A percentile compares a stretch with the other conserved stretches of the same genome.
Conservation (phyloP, 768 basidiomycete species). For the Lactifluus volemus region DNA sequence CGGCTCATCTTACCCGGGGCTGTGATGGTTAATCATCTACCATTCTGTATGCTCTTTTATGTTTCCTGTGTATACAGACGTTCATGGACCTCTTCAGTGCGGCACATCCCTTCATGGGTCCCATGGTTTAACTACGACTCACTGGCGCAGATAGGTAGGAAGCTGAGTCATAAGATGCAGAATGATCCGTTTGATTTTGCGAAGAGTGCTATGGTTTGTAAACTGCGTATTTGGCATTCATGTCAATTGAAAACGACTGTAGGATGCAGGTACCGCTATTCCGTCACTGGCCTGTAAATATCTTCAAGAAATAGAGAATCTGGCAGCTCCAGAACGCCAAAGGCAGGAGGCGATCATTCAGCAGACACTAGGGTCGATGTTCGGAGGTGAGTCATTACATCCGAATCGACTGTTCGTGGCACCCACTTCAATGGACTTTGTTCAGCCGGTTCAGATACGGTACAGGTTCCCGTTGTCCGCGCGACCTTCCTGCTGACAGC, state of each 20-base stretch:
- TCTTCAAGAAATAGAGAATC: not conserved
- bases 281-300: not conserved
- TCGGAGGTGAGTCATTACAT: not conserved
- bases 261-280: not conserved
- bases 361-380: not conserved
- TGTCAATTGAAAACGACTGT: not conserved
- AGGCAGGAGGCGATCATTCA: not conserved
- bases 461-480: not conserved
- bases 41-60: not conserved
- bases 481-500: not conserved
- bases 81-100: not conserved
- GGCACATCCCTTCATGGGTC: conserved; percentile 6
- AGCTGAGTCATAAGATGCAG: not conserved
- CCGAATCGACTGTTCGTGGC: too few relatives aligned
- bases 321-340: not conserved
- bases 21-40: not conserved
- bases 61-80: not conserved
- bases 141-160: not conserved
- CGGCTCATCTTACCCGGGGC: not conserved
- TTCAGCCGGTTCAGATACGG: conserved; percentile 1
- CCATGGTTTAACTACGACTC: conserved; percentile 2
- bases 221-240: not conserved
- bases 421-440: not conserved
- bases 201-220: not conserved
- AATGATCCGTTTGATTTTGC: conserved; percentile 3